Base-by-base conservation (phyloP, 331 rosid species). In the Telfairia occidentalis region DNA sequence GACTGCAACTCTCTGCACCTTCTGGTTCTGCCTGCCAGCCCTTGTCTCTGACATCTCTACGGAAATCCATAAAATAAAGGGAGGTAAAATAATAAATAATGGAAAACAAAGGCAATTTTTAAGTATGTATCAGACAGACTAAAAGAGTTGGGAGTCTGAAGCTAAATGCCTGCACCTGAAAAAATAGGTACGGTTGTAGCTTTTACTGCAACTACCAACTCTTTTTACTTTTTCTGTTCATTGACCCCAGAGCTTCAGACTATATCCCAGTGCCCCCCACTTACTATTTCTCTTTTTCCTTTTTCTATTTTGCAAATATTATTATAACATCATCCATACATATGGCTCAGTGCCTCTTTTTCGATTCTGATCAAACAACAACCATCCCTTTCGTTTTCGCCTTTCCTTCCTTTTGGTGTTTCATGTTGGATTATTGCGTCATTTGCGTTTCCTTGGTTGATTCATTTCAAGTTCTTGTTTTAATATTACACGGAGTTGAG, bases 21-120 rank as follows among this genome's bases (percentile, higher is more conserved):
- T 79, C 90, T 83, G 83, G 73, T 65, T 35, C 89, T 89, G 90
- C 84, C 77, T n/a, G 85, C 83, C 96, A 90, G 81, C 85, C 82
- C 91, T 78, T 88, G 98, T 94, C 92, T 87, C 97, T 94, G 96
- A 91, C 95, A 88, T 75, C 87, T 83, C 84, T 85, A 87, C 96
- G 84, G 96, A 92, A 92, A 89, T 82, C 86, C 91, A 89, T 87
- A 87, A 87, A 86, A 90, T 79, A 86, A 75, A 84, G 77, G 48
- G 37, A 58, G 28, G 37, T 29, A 58, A 58, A 28, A 61, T 61
- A 61, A 7, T 61, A 19, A 65, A 65, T 11, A 69, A 40, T 0
- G 21, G 7, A 23, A 67, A 69, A 69, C 24, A 45, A 29, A 78
- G 61, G 42, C 66, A 74, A 74, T 9, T 43, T 12, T 49, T 72